These are phyloP conservation scores for Xylariaceae sp. DNA, from an alignment of 2,329 filamentous ascomycete genomes.

Conservation along the genomic window DNA sequence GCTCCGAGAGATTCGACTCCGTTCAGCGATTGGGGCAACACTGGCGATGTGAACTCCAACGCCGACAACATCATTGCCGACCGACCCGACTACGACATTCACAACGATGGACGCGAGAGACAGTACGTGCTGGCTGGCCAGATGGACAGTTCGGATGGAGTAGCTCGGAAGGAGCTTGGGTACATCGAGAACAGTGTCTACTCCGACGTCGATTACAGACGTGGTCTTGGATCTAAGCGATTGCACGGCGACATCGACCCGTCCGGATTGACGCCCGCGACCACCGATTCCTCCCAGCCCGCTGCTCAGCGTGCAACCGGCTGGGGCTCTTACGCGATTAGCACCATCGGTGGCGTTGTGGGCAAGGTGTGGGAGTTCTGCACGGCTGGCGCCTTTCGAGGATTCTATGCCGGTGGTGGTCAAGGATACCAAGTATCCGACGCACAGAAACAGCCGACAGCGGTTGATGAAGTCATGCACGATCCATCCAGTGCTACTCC, in stretches of 20 bases:
- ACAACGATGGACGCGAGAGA: slow-evolving; percentile 23
- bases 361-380: slow-evolving; percentile 86
- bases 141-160: slow-evolving; percentile 44
- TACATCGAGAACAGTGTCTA: slow-evolving; percentile 50
- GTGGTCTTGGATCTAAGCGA: slow-evolving; percentile 46
- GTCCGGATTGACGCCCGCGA: slow-evolving; percentile 28
- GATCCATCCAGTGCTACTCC: slow-evolving; percentile 29
- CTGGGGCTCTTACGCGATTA: slow-evolving; percentile 57
- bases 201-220: slow-evolving; percentile 53
- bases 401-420: slow-evolving; percentile 83
- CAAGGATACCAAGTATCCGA: slow-evolving; percentile 55
- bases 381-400: slow-evolving; percentile 65
- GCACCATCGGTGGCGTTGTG: slow-evolving; percentile 59
- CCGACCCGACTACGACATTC: slow-evolving; percentile 18
- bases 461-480: slow-evolving; percentile 24
- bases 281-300: not conserved
- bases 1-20: slow-evolving; percentile 33
- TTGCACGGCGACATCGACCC: slow-evolving; percentile 36
- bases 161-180: slow-evolving; percentile 27
- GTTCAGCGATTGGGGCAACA: slow-evolving; percentile 30
- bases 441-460: slow-evolving; percentile 22
- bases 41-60: slow-evolving; percentile 25
- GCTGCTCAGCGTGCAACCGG: slow-evolving; percentile 32
- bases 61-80: slow-evolving; percentile 29
- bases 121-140: slow-evolving; percentile 51